These are phyloP conservation scores for Hypoxylon lienhwacheense DNA, from an alignment of 495 filamentous ascomycete genomes.

Conservation along the genomic window DNA sequence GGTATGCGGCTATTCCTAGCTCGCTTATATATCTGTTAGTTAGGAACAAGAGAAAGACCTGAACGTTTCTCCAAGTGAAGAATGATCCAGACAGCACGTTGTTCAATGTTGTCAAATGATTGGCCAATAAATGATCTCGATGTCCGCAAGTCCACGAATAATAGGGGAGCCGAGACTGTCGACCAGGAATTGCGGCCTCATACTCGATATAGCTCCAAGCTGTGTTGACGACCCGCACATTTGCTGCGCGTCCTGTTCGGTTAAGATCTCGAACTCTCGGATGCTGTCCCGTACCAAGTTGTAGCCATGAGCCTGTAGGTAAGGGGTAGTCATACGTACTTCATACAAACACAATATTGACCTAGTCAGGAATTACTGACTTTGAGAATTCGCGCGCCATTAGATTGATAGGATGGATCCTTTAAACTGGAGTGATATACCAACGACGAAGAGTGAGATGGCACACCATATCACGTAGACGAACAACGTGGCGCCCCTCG, in stretches of 20 bases:
- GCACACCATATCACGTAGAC: constrained; percentile 3
- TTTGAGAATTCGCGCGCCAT: constrained; percentile 4
- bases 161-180: constrained; percentile 20
- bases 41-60: not conserved
- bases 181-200: constrained; percentile 19
- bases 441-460: not conserved
- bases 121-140: constrained; percentile 31
- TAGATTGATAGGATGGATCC: too few relatives aligned
- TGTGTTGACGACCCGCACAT: constrained; percentile 13
- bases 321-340: constrained; percentile 2
- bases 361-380: too few relatives aligned
- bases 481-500: constrained; percentile 12
- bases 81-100: constrained; percentile 29
- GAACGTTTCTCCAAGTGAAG: constrained; percentile 19
- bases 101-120: constrained; percentile 37
- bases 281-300: constrained; percentile 20
- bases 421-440: too few relatives aligned
- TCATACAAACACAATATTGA: not conserved
- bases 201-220: constrained; percentile 15
- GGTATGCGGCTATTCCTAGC: constrained; percentile 14
- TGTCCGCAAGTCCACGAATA: constrained; percentile 16
- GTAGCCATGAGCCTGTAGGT: not conserved
- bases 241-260: constrained; percentile 13
- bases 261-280: constrained; percentile 12
- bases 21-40: too few relatives aligned